Evolutionary conservation across 2,329 filamentous ascomycete species (phyloP).

Genomic region (Pseudogymnoascus sp.): DNA sequence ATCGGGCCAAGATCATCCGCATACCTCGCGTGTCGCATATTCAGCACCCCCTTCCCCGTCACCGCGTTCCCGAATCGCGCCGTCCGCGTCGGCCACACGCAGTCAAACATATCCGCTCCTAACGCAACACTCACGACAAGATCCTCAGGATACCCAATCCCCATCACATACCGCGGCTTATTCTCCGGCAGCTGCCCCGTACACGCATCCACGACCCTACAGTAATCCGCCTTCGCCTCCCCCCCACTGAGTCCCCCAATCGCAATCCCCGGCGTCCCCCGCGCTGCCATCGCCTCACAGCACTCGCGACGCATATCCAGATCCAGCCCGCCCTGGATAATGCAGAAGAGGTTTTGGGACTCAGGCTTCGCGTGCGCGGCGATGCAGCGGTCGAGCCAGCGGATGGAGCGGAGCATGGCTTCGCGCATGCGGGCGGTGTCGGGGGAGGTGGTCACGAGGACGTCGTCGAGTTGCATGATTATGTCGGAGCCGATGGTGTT

Average conservation of each 20-base stretch:
- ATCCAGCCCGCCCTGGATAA: slow-evolving; percentile 93
- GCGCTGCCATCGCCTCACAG: slow-evolving; percentile 76
- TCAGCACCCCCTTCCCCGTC: slow-evolving; percentile 73
- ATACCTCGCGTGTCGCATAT: slow-evolving; percentile 70
- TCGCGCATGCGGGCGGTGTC: slow-evolving; percentile 83
- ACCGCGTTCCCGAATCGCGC: slow-evolving; percentile 94
- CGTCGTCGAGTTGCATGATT: slow-evolving; percentile 99
- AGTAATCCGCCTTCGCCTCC: slow-evolving; percentile 90
- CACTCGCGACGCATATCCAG: slow-evolving; percentile 79
- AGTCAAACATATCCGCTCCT: slow-evolving; percentile 99
- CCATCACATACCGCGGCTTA: slow-evolving; percentile 99
- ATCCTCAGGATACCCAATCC: slow-evolving; percentile 95
- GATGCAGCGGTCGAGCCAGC: slow-evolving; percentile 95
- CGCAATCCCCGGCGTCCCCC: slow-evolving; percentile 91
- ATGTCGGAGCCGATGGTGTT: slow-evolving; percentile 98
- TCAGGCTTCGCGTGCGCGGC: slow-evolving; percentile 78
- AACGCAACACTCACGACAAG: slow-evolving; percentile 87
- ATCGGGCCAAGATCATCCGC: slow-evolving; percentile 77
- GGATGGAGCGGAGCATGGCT: slow-evolving; percentile 88
- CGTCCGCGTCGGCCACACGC: slow-evolving; percentile 95
- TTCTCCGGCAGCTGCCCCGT: slow-evolving; percentile 77
- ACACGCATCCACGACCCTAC: slow-evolving; percentile 80
- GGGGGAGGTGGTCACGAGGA: slow-evolving; percentile 91
- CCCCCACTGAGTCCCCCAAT: slow-evolving; percentile 93
- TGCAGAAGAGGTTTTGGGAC: slow-evolving; percentile 92